These are phyloP conservation scores for Ligustrum vulgare DNA, from an alignment of 257 asterid genomes.

Conservation along the genomic window DNA sequence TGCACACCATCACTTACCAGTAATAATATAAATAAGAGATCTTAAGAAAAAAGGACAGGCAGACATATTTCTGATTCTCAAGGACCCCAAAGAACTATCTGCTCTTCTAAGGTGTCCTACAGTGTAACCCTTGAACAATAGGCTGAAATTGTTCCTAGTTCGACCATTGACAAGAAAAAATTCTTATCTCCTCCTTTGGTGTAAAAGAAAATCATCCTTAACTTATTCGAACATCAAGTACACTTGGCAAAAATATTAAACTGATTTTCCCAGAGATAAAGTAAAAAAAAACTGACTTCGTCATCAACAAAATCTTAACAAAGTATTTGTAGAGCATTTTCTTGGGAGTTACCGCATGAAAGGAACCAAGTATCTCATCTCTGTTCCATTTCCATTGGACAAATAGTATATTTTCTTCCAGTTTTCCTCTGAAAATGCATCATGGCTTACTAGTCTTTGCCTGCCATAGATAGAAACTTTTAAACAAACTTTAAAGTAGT, in stretches of 20 bases:
- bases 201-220: slow-evolving; percentile 3
- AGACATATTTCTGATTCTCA: background rate
- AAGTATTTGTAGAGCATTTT: background rate
- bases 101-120: background rate
- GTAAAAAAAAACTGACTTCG: slow-evolving; percentile 3
- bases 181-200: background rate
- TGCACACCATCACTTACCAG: background rate
- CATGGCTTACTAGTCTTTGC: slow-evolving; percentile 77
- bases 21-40: too few species aligned
- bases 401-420: slow-evolving; percentile 95
- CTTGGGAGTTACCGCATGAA: slow-evolving; percentile 63
- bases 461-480: slow-evolving; percentile 37
- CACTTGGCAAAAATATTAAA: background rate
- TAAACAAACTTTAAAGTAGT: background rate
- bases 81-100: background rate
- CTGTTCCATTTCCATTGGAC: slow-evolving; percentile 91
- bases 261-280: background rate
- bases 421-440: slow-evolving; percentile 77
- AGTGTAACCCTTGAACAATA: background rate
- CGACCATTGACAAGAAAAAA: background rate
- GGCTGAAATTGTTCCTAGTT: slow-evolving; percentile 4
- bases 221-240: slow-evolving; percentile 8
- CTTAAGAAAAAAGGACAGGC: background rate
- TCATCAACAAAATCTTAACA: slow-evolving; percentile 12
- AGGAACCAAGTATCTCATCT: slow-evolving; percentile 81